phyloP scores from a whole-genome alignment of 495 filamentous ascomycete species.

The Penicillium antarcticum region DNA sequence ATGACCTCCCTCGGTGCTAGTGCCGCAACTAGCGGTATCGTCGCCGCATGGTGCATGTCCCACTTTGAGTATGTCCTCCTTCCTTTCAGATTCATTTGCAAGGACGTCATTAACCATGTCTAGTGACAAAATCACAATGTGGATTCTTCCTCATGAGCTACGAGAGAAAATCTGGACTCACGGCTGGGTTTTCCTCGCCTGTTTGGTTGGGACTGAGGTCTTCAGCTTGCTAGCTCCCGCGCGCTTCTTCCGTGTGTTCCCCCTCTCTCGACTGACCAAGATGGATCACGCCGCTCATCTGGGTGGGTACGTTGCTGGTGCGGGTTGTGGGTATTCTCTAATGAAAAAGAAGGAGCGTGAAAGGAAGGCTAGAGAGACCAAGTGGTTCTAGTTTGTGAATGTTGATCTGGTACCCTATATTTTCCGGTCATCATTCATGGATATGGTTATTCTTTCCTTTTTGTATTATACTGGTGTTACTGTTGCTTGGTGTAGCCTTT shows the following conservation, averaged over 20 bases:
- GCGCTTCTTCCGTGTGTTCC: constrained; percentile 19
- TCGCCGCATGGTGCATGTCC: constrained; percentile 66
- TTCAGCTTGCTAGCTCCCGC: constrained; percentile 28
- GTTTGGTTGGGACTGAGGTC: constrained; percentile 38
- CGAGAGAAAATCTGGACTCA: constrained; percentile 31
- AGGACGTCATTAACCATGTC: background rate
- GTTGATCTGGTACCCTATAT: background rate
- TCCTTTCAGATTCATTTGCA: background rate
- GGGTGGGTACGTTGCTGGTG: constrained; percentile 58
- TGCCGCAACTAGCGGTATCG: constrained; percentile 64
- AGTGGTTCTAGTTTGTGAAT: constrained; percentile 9
- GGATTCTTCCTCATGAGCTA: constrained; percentile 40
- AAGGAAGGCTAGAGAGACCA: constrained; percentile 14
- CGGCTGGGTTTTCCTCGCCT: constrained; percentile 34
- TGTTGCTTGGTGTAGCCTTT: background rate
- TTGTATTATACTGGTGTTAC: constrained; percentile 5
- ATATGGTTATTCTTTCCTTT: background rate
- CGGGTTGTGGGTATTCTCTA: constrained; percentile 28
- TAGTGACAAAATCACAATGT: constrained; percentile 42
- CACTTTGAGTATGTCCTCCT: constrained; percentile 44
- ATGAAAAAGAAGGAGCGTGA: constrained; percentile 18
- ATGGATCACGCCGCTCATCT: constrained; percentile 74
- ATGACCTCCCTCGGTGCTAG: constrained; percentile 68
- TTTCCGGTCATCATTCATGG: background rate
- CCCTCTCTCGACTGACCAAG: constrained; percentile 23